Evolutionary conservation across 345 rosid species (phyloP), one percentile per base, ranked within the genome.

Genomic region (Eucalyptus marginata): DNA sequence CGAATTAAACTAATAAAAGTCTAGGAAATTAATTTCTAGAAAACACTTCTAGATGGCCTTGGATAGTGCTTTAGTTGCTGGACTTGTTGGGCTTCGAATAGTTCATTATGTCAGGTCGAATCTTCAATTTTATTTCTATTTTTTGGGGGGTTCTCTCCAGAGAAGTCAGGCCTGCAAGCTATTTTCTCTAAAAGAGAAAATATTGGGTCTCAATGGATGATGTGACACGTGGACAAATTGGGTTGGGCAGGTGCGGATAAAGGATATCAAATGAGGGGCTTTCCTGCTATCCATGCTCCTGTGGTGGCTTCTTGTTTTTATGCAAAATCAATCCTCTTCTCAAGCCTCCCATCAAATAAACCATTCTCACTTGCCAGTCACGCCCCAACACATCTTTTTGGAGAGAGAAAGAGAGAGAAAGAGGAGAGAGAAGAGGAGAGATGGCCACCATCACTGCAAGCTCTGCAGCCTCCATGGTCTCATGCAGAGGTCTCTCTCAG

Each of bases 361-460:
- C 49, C 49, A 11, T 79, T 27, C 66, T 83, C 86, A 49, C 51
- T 56, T 76, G 44, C n/a, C 54, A 85, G 40, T 25, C 13, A 44
- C 71, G 14, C 44, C 10, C 5, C 50, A 29, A 16, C 76, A 87
- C 81, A 33, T 86, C 79, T 47, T 71, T 50, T 71, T 88, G 81
- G 44, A 33, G 81, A 71, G 46, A 56, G 87, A 18, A 7, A 56
- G 2, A 52, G 56, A 46, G 66, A 47, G 40, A 89, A 86, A 86
- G 89, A 89, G 89, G 88, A 86, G 88, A 89, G n/a, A 87, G 81
- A 52, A 16, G 52, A 51, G n/a, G 86, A 87, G 92, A 91, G 86
- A 96, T 96, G 98, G 94, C 97, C 88, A 86, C 96, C 93, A 87
- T 96, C 51, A 90, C 96, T 43, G 90, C 94, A 15, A 88, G 89